Evolutionary conservation across 75 land plant species (phyloP), one percentile per base, ranked within the genome.

Genomic region (Gnetum montanum): DNA sequence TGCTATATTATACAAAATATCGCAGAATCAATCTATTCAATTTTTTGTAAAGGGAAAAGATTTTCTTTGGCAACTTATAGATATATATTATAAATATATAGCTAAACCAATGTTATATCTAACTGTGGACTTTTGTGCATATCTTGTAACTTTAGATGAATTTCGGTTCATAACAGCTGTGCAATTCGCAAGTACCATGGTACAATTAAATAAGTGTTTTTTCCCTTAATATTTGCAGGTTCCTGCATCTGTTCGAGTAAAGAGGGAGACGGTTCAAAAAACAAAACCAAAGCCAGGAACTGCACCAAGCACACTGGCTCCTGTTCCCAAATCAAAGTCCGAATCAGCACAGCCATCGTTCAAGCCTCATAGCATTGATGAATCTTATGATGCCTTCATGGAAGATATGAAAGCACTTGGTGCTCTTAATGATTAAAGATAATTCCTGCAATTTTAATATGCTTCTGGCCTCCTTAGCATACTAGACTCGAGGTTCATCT

Each of bases 391-490:
- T 35, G 99, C 96, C 8, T 95, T 95, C 57, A 67, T 95, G 62
- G 99, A 95, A 67, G 99, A 95, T 68, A 95, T 95, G 99, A 95
- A 90, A 59, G 96, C 82, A 12, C 81, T 95, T 15, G 99, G 99
- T 48, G 99, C 99, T 34, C 86, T 95, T 49, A 97, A 90, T n/a
- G 55, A 52, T 16, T 34, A 34, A 3, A 33, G 34, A 52, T 33
- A 24, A 52, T 33, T 41, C n/a, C n/a, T n/a, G n/a, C n/a, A n/a
- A n/a, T n/a, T n/a, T n/a, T n/a, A n/a, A n/a, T n/a, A n/a, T n/a
- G n/a, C n/a, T n/a, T n/a, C n/a, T n/a, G n/a, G n/a, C n/a, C n/a
- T n/a, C n/a, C n/a, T n/a, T n/a, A n/a, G n/a, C n/a, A n/a, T n/a
- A n/a, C n/a, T n/a, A n/a, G n/a, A n/a, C n/a, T n/a, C n/a, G n/a